These are phyloP conservation scores for Naumovozyma castellii DNA, from an alignment of 805 yeast species.

Conservation along the genomic window DNA sequence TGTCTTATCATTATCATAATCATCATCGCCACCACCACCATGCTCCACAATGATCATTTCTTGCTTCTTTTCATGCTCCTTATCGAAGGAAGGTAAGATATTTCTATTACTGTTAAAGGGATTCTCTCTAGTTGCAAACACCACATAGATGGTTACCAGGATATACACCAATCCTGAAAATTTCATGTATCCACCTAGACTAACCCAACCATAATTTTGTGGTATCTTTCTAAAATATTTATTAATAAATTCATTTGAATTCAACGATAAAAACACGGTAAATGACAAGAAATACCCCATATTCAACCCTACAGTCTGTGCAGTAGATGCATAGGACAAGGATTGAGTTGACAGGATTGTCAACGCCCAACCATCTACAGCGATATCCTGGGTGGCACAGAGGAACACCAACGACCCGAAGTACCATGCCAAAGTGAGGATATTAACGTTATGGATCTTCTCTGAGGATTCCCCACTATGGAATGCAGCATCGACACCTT, in stretches of 20 bases:
- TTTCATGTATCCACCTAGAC: constrained; percentile 64
- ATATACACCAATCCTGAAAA: constrained; percentile 73
- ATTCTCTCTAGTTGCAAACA: constrained; percentile 59
- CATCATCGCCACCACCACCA: constrained; percentile 28
- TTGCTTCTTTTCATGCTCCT: constrained; percentile 11
- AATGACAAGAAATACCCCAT: constrained; percentile 87
- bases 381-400: constrained; percentile 97
- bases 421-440: constrained; percentile 45
- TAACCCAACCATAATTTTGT: constrained; percentile 51
- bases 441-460: constrained; percentile 10
- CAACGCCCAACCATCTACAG: constrained; percentile 98
- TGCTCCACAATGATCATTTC: constrained; percentile 10
- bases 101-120: constrained; percentile 34
- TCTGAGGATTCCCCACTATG: constrained; percentile 9
- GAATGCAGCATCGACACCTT: constrained; percentile 27
- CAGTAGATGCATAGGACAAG: constrained; percentile 88
- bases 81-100: constrained; percentile 2
- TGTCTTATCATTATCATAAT: constrained; percentile 18
- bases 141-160: constrained; percentile 52
- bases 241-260: constrained; percentile 88
- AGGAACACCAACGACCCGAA: constrained; percentile 74
- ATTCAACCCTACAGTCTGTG: constrained; percentile 92
- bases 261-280: constrained; percentile 83
- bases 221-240: constrained; percentile 64
- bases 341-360: constrained; percentile 73